Base-by-base conservation (phyloP, 495 filamentous ascomycete species). In the Aspergillus steynii region DNA sequence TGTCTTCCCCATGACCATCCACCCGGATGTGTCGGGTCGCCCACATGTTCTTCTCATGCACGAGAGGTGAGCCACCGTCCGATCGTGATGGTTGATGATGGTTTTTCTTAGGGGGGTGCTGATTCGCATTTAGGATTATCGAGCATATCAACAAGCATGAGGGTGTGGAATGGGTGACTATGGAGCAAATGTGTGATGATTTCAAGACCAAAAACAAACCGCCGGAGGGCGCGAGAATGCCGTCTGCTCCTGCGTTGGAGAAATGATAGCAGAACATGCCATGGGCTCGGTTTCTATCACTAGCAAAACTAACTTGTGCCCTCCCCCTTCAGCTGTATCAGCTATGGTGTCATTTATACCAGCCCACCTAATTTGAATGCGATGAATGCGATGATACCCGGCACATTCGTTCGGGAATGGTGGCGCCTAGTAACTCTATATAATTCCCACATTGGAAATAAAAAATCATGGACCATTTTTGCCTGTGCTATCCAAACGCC, bases 101-200 rank as follows among this genome's bases (percentile, higher is more conserved):
- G n/a, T 2, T 27, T n/a, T 26, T 27, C 15, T 20, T 20, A 20
- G 20, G 20, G 20, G 46, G 25, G 56, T 29, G 53, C 54, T 55
- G 53, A 53, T 55, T 29, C 9, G 4, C 29, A 60, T 12, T 27
- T 58, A 83, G 80, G 50, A 80, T 90, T 57, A 90, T 92, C 61
- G 87, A 90, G 61, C 81, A 89, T 61, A 88, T 91, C 64, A 90
- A 90, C 58, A 82, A 82, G 54, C 88, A 90, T 57, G 87, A 90
- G 63, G 88, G 89, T 3, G 85, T 91, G 0, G 86, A 91, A 65
- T 91, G 87, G 87, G 82, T 89, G 65, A 90, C 86, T 5, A 86
- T 91, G 68, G 87, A 85, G 59, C 80, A 88, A 65, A 88, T 90
- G 74, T 83, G 80, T 14, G 86, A 88, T 66, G 84, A 89, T 49